phyloP scores from a whole-genome alignment of 805 yeast species.

The Saturnispora kantuleensis region DNA sequence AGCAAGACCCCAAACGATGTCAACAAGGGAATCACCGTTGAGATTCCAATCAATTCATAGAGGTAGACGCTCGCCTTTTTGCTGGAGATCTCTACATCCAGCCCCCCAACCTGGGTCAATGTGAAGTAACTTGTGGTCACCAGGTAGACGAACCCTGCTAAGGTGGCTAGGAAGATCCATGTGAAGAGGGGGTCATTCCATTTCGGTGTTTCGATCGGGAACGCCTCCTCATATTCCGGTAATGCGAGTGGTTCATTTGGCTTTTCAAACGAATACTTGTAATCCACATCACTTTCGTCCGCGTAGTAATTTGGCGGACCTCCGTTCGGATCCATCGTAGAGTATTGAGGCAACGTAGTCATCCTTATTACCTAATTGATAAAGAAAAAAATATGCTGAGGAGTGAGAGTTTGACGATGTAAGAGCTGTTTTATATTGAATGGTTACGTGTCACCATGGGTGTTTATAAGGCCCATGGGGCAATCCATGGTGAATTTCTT shows the following conservation, averaged over 20 bases:
- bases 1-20: constrained; percentile 16
- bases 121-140: constrained; percentile 5
- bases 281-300: constrained; percentile 21
- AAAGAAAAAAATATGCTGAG: background rate
- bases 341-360: constrained; percentile 3
- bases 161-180: constrained; percentile 30
- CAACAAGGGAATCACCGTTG: constrained; percentile 15
- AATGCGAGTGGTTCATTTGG: constrained; percentile 22
- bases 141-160: constrained; percentile 13
- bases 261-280: constrained; percentile 24
- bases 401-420: background rate
- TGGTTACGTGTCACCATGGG: too few relatives aligned
- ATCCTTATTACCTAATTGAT: background rate
- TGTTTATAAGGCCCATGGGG: too few relatives aligned
- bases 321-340: constrained; percentile 1
- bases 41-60: constrained; percentile 6
- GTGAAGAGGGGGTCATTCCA: constrained; percentile 69
- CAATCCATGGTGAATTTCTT: too few relatives aligned
- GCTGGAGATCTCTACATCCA: background rate
- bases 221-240: constrained; percentile 53
- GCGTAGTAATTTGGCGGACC: constrained; percentile 11
- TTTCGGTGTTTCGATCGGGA: constrained; percentile 51
- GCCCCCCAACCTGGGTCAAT: background rate
- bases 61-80: constrained; percentile 3
- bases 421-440: too few relatives aligned